A percentile compares a stretch with the other conserved stretches of the same genome.
Evolutionary conservation across 2,329 filamentous ascomycete genomes (phyloP).

Genomic region (Pyrenophora teres): DNA sequence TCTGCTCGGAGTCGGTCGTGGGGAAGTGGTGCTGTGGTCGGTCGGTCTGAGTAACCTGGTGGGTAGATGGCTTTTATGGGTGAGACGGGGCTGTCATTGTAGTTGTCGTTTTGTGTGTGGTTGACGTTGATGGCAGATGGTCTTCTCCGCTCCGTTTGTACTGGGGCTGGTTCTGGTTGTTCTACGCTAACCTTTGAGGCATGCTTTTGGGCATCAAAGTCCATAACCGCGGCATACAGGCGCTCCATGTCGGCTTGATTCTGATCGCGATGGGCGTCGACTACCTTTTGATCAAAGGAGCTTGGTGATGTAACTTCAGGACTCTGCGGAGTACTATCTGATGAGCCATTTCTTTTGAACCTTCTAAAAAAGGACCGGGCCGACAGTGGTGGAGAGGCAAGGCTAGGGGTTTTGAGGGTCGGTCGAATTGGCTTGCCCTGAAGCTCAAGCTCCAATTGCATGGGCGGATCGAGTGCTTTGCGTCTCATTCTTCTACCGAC

Average conservation of each 20-base stretch:
- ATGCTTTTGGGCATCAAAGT: slow-evolving; percentile 69
- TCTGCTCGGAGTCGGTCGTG: slow-evolving; percentile 18
- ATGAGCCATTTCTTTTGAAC: slow-evolving; percentile 40
- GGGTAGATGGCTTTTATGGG: slow-evolving; percentile 56
- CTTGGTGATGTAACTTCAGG: slow-evolving; percentile 63
- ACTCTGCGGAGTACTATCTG: slow-evolving; percentile 35
- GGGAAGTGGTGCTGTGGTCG: slow-evolving; percentile 32
- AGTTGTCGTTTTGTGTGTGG: slow-evolving; percentile 20
- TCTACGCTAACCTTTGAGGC: slow-evolving; percentile 37
- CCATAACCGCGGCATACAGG: slow-evolving; percentile 90
- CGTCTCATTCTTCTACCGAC: slow-evolving; percentile 51
- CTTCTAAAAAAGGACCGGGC: slow-evolving; percentile 42
- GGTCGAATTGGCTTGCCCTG: slow-evolving; percentile 50
- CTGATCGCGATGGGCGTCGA: slow-evolving; percentile 74
- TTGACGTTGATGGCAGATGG: slow-evolving; percentile 41
- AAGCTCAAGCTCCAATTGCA: slow-evolving; percentile 61
- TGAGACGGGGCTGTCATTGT: slow-evolving; percentile 43
- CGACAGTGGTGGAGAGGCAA: slow-evolving; percentile 32
- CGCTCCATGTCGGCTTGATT: slow-evolving; percentile 84
- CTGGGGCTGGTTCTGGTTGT: slow-evolving; percentile 18
- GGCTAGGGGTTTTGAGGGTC: slow-evolving; percentile 33
- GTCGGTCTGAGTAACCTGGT: slow-evolving; percentile 43
- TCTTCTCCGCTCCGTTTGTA: slow-evolving; percentile 18
- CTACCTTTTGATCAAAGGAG: slow-evolving; percentile 76
- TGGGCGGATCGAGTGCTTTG: slow-evolving; percentile 57